Evolutionary conservation across 768 basidiomycete species (phyloP).

Genomic region (Mrakia gelida): DNA sequence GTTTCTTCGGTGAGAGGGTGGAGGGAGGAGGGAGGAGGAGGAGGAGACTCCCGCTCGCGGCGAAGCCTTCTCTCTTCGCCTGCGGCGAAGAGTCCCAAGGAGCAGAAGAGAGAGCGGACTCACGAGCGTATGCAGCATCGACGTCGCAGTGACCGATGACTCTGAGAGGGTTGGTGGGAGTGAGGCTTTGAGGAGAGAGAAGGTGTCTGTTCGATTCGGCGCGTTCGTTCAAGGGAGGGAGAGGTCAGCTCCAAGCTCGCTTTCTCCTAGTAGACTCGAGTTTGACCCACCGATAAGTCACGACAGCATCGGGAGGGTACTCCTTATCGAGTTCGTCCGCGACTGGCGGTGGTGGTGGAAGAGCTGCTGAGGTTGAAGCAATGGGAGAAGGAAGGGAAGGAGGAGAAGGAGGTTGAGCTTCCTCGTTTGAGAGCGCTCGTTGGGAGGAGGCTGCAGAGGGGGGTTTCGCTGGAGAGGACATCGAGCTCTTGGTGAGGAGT

Average conservation of each 20-base stretch:
- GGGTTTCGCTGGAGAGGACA: not conserved
- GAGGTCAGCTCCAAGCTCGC: not conserved
- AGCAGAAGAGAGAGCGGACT: conserved; percentile 23
- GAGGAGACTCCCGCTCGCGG: too few relatives aligned
- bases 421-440: not conserved
- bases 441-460: not conserved
- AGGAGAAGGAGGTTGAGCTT: not conserved
- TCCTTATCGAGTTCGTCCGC: conserved; percentile 15
- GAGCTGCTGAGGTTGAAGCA: not conserved
- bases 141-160: conserved; percentile 77
- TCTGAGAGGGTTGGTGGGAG: conserved; percentile 23
- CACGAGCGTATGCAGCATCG: conserved; percentile 51
- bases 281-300: conserved; percentile 14
- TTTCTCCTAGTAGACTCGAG: too few relatives aligned
- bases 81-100: too few relatives aligned
- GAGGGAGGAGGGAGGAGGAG: too few relatives aligned
- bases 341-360: not conserved
- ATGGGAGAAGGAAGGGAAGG: not conserved
- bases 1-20: too few relatives aligned
- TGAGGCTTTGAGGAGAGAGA: conserved; percentile 19
- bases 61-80: too few relatives aligned
- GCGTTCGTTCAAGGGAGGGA: not conserved
- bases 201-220: conserved; percentile 21
- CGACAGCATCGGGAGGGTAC: conserved; percentile 10
- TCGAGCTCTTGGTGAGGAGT: not conserved